These are phyloP conservation scores for Balakata baccata DNA, from an alignment of 345 rosid genomes.

Conservation along the genomic window DNA sequence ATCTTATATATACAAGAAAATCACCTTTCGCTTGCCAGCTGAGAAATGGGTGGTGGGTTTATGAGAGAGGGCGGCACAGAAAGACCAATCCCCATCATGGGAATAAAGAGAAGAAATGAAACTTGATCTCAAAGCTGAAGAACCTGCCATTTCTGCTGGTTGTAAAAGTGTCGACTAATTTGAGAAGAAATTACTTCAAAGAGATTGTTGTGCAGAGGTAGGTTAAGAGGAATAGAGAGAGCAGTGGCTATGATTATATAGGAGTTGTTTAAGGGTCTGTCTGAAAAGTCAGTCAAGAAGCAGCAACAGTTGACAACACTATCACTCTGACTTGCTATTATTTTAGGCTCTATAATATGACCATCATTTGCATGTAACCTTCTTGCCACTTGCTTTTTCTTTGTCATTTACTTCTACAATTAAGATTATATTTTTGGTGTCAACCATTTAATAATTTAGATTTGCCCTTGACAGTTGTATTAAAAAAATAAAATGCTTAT, in stretches of 20 bases:
- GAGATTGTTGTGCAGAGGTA: neutral
- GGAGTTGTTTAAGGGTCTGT: neutral
- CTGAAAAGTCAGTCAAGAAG: neutral
- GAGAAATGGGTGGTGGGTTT: constrained; percentile 4
- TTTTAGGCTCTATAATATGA: neutral
- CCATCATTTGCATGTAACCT: neutral
- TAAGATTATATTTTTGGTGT: no score
- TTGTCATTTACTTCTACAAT: no score
- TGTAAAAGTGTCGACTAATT: no score
- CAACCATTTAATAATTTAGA: no score
- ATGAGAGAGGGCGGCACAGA: neutral
- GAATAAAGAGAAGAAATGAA: constrained; percentile 3
- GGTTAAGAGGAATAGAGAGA: neutral
- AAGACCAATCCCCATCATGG: constrained; percentile 4
- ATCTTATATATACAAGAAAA: neutral
- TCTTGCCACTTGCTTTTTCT: neutral
- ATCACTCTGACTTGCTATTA: neutral
- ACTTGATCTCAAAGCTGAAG: constrained; percentile 15
- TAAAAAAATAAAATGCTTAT: no score
- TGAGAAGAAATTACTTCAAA: no score
- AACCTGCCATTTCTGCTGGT: constrained; percentile 2
- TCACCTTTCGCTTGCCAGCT: constrained; percentile 13
- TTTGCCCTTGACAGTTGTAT: no score
- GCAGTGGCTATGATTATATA: neutral
- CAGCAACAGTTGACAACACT: neutral